Base-by-base conservation (phyloP, 352 stramenopile species). In the Phytophthora palmivora region DNA sequence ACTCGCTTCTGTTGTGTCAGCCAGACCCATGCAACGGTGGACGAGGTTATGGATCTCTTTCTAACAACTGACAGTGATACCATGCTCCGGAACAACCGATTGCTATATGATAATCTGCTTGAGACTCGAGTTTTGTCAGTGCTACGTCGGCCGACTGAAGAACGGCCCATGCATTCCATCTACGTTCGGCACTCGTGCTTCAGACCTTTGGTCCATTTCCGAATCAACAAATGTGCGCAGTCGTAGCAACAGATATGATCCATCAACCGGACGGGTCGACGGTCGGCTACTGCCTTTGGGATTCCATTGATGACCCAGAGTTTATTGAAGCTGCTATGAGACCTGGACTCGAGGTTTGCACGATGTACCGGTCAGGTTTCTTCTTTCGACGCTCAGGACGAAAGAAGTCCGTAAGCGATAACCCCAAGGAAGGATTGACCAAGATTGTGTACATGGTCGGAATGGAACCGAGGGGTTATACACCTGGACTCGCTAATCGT, bases 381-480 rank as follows among this genome's bases (percentile, higher is more conserved):
- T 84, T 86, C 47, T 36, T 81, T 4, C 72, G 71, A 36, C 60
- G 69, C 0, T 70, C 65, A 21, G 56, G 57, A 10, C 51, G 53
- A 34, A 42, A 41, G 36, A 41, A 43, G 21, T 58, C 63, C 10
- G 38, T 41, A 6, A 52, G 22, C 26, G 53, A 34, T 10, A 34
- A 34, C 10, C 30, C 30, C 7, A 34, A 49, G 63, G 2, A 16
- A 28, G 6, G 56, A 30, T 4, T 56, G 53, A 89, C 79, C 41
- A 84, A 89, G 66, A 85, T 89, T 28, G 72, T 87, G 22, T 85
- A 89, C 58, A 68, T 89, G 49, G 58, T 85, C 5, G 79, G 77
- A 1, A 44, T 82, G 15, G 67, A 84, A 34, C 59, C 62, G 43
- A 71, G 68, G 9, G 74, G 74, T 1, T 65, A 57, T 16, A 61